These are phyloP conservation scores for Dalbergia cultrata DNA, from an alignment of 306 rosid species.

Conservation along the genomic window DNA sequence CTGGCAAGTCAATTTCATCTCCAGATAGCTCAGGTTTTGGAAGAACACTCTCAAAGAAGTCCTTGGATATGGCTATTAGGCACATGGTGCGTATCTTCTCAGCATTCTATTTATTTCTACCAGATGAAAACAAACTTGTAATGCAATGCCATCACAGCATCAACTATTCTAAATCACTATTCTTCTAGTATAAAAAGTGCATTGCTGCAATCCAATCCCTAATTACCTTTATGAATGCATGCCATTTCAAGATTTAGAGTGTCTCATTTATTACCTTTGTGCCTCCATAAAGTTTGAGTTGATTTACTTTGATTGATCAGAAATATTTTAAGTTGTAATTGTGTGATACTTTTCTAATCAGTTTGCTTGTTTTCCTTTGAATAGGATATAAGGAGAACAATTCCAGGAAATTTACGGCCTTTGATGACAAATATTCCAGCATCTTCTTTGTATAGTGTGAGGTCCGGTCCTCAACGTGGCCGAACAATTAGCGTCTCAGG, in stretches of 20 bases:
- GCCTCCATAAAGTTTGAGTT: not conserved
- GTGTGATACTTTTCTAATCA: slow-evolving; percentile 22
- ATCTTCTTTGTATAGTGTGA: slow-evolving; percentile 93
- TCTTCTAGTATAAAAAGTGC: slow-evolving; percentile 14
- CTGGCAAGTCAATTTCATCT: slow-evolving; percentile 83
- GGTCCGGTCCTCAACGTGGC: slow-evolving; percentile 87
- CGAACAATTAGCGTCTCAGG: slow-evolving; percentile 83
- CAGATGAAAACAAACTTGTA: slow-evolving; percentile 29
- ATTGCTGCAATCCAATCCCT: slow-evolving; percentile 1
- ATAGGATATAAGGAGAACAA: slow-evolving; percentile 92
- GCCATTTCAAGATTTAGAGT: slow-evolving; percentile 2
- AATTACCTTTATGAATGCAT: slow-evolving; percentile 7
- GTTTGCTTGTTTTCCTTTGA: slow-evolving; percentile 46
- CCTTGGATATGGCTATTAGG: slow-evolving; percentile 97
- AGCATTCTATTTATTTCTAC: slow-evolving; percentile 6
- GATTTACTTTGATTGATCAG: slow-evolving; percentile 5
- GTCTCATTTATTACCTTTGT: slow-evolving; percentile 11
- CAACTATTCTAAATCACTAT: not conserved
- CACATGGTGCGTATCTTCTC: slow-evolving; percentile 77
- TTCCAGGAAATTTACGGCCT: slow-evolving; percentile 89
- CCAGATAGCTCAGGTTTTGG: slow-evolving; percentile 95
- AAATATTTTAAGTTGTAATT: slow-evolving; percentile 3
- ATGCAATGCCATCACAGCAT: slow-evolving; percentile 16
- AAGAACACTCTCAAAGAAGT: slow-evolving; percentile 94
- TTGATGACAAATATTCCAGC: slow-evolving; percentile 98